A percentile compares a stretch with the other conserved stretches of the same genome.
Evolutionary conservation across 2,329 filamentous ascomycete genomes (phyloP).

Genomic region (Colletotrichum orbiculare): DNA sequence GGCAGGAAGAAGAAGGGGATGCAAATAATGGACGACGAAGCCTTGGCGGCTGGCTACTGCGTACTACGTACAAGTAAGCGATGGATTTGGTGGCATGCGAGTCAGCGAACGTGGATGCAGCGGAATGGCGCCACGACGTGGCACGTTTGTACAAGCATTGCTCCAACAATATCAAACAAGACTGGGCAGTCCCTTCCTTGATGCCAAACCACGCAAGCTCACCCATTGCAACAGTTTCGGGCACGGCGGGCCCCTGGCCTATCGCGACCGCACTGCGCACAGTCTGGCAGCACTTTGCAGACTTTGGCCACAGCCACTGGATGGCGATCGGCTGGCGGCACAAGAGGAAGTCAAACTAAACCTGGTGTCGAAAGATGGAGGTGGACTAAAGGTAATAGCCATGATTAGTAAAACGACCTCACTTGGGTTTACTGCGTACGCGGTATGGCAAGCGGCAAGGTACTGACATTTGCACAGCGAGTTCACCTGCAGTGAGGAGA

Average conservation of each 20-base stretch:
- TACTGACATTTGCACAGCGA: no score
- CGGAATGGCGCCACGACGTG: constrained; percentile 35
- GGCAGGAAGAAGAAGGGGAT: constrained; percentile 4
- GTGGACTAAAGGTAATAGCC: no score
- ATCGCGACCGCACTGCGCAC: constrained; percentile 23
- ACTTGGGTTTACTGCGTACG: no score
- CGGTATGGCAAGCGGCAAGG: no score
- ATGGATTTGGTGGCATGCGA: constrained; percentile 19
- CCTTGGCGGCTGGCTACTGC: constrained; percentile 9
- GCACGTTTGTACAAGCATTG: constrained; percentile 27
- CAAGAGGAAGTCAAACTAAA: neutral
- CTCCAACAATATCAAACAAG: neutral
- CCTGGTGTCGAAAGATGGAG: no score
- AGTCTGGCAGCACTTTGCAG: constrained; percentile 5
- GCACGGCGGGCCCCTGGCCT: constrained; percentile 18
- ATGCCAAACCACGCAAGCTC: constrained; percentile 24
- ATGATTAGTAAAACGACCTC: no score
- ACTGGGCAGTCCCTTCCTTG: constrained; percentile 30
- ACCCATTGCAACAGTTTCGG: constrained; percentile 22
- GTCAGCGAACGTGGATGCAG: constrained; percentile 35
- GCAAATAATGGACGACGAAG: constrained; percentile 17
- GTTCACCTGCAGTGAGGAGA: no score
- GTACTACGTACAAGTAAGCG: no score
- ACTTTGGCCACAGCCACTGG: constrained; percentile 22
- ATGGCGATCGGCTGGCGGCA: neutral